These are phyloP conservation scores for Gloeostereum incarnatum DNA, from an alignment of 768 basidiomycete species.

Conservation along the genomic window DNA sequence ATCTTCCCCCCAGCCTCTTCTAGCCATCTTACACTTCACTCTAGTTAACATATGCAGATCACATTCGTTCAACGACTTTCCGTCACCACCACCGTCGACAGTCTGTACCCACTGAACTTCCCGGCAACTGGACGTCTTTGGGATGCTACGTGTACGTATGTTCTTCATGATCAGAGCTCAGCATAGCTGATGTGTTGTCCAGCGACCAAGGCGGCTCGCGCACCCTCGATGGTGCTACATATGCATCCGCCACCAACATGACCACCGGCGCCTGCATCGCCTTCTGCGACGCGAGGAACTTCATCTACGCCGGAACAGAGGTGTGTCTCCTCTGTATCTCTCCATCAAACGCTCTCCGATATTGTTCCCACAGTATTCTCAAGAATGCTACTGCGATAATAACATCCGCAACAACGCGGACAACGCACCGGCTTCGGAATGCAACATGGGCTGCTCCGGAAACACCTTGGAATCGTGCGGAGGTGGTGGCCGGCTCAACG, in stretches of 20 bases:
- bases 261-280: conserved; percentile 44
- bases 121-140: conserved; percentile 42
- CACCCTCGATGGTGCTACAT: conserved; percentile 42
- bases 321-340: conserved; percentile 46
- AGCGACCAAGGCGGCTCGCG: conserved; percentile 53
- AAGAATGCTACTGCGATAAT: conserved; percentile 59
- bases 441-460: conserved; percentile 54
- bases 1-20: conserved; percentile 8
- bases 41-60: not conserved
- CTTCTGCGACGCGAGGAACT: conserved; percentile 37
- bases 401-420: conserved; percentile 33
- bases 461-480: conserved; percentile 52
- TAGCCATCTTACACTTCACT: not conserved
- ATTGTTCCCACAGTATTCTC: conserved; percentile 1
- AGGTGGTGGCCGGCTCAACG: conserved; percentile 44
- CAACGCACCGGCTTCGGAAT: conserved; percentile 41
- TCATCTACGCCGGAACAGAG: conserved; percentile 64
- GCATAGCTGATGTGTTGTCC: conserved; percentile 6
- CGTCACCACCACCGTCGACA: conserved; percentile 23
- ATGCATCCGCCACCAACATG: conserved; percentile 41
- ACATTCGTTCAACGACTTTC: conserved; percentile 3
- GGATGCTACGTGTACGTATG: conserved; percentile 53
- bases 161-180: not conserved
- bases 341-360: no score
- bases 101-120: conserved; percentile 32